phyloP scores from a whole-genome alignment of 2,329 filamentous ascomycete genomes.

The Nemania abortiva region DNA sequence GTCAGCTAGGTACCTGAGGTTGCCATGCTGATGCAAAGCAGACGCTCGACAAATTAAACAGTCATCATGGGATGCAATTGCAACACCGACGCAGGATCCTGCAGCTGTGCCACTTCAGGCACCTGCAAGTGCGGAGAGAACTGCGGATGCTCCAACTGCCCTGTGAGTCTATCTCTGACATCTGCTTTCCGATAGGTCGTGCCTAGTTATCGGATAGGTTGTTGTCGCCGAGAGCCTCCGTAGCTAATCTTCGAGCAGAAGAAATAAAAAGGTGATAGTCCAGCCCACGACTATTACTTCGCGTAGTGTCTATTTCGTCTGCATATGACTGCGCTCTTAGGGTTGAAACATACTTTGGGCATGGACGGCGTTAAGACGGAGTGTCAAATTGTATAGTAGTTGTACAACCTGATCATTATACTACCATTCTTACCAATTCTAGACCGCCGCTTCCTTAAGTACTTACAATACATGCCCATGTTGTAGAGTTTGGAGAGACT shows the following conservation, averaged over 20 bases:
- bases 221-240: background rate
- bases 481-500: no score
- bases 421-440: no score
- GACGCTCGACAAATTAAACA: constrained; percentile 10
- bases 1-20: background rate
- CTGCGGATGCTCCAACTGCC: constrained; percentile 50
- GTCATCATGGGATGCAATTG: constrained; percentile 48
- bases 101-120: constrained; percentile 46
- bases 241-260: constrained; percentile 18
- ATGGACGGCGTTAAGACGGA: background rate
- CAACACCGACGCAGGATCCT: constrained; percentile 45
- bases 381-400: background rate
- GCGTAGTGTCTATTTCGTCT: background rate
- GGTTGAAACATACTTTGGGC: background rate
- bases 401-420: background rate
- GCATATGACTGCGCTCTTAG: background rate
- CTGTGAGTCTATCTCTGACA: constrained; percentile 40
- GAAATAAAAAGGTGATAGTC: constrained; percentile 17
- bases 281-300: background rate
- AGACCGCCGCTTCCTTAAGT: no score
- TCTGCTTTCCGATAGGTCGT: background rate
- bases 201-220: background rate
- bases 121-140: constrained; percentile 46
- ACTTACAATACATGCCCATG: no score
- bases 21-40: constrained; percentile 6